Evolutionary conservation across 305 asterid species (phyloP), one percentile per base, ranked within the genome.

Genomic region (Plantago lanceolata): DNA sequence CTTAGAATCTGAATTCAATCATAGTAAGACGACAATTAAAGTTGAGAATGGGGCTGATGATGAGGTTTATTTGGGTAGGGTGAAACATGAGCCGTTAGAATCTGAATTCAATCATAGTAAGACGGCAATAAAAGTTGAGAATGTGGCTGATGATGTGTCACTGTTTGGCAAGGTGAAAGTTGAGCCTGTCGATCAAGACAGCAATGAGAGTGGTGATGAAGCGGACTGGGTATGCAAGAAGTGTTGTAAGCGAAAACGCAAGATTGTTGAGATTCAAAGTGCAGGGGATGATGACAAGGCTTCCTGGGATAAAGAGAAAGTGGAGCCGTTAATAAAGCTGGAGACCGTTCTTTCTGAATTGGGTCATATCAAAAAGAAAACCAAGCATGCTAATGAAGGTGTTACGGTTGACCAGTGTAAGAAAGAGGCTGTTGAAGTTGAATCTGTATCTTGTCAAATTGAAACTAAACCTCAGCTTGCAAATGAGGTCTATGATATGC

Each of bases 231-330:
- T 54, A 14, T 24, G 35, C 24, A 37, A 54, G n/a, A 33, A 54
- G 19, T 54, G 35, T 29, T 9, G 11, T 37, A 17, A 5, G 59
- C 26, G 12, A 54, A 33, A 54, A 26, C 37, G 19, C 11, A 33
- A 13, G 37, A 24, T 14, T 20, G 57, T 8, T n/a, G 57, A 19
- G 4, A 20, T 51, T 51, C 29, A 51, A 51, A 51, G 33, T 51
- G 57, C 57, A 51, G 19, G 17, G 59, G 59, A 24, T 54, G 40
- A 54, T 54, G 3, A 18, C n/a, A 21, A 54, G 37, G 37, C 59
- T 54, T 54, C 59, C 19, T 54, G 59, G 59, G 19, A 54, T 21
- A 54, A 18, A 33, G 59, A 54, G 59, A 54, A 54, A 24, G 19
- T 24, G 9, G 59, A 54, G 59, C 59, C 24, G 59, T 54, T 54